phyloP scores from a whole-genome alignment of 257 asterid species.

The Penstemon barbatus region DNA sequence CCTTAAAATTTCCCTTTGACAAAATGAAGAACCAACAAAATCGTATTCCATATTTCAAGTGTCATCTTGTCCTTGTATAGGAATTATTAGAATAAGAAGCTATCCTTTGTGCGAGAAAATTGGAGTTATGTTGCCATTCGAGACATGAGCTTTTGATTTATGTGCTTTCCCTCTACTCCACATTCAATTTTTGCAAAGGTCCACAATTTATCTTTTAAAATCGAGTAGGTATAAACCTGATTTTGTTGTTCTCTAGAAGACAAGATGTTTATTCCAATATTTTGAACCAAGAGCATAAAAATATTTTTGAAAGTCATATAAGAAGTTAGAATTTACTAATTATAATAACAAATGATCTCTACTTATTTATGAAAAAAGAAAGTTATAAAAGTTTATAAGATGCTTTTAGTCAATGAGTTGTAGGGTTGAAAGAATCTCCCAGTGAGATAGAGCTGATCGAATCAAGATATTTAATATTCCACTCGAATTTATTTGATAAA shows the following conservation, averaged over 20 bases:
- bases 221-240: neutral
- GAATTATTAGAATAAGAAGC: neutral
- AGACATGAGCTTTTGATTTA: constrained; percentile 14
- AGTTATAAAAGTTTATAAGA: too few relatives aligned
- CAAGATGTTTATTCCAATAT: neutral
- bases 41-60: neutral
- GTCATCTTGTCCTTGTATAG: constrained; percentile 11
- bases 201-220: neutral
- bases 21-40: constrained; percentile 29
- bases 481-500: too few relatives aligned
- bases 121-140: constrained; percentile 13
- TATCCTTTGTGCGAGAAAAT: constrained; percentile 13
- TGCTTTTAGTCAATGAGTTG: too few relatives aligned
- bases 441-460: too few relatives aligned
- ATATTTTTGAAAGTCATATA: neutral
- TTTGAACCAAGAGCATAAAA: neutral
- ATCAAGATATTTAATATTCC: too few relatives aligned
- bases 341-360: too few relatives aligned
- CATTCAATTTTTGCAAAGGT: neutral
- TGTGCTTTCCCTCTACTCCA: neutral
- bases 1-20: constrained; percentile 18
- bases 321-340: too few relatives aligned
- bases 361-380: too few relatives aligned
- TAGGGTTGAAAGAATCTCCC: too few relatives aligned
- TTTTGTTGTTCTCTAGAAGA: neutral